Conservation (phyloP, 371 early-diverging fungal genomes). For the Lichtheimia hyalospora region DNA sequence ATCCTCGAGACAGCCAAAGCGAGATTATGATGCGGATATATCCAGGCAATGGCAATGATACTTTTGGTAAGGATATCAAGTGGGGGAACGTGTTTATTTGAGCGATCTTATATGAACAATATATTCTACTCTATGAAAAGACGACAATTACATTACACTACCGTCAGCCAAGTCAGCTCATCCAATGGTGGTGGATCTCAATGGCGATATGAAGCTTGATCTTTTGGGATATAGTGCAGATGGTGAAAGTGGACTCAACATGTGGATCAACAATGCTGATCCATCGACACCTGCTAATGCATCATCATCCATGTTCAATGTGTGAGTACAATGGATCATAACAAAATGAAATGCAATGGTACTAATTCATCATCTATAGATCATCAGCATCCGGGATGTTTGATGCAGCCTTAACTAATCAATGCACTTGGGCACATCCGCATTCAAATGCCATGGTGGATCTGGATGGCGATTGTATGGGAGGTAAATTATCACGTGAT, state of each 20-base stretch:
- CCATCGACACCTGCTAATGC: slow-evolving; percentile 12
- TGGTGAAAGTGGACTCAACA: slow-evolving; percentile 36
- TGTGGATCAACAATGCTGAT: slow-evolving; percentile 57
- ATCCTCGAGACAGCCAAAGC: slow-evolving; percentile 8
- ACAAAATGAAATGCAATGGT: too few species aligned
- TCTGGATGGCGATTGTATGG: slow-evolving; percentile 88
- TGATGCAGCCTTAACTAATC: slow-evolving; percentile 20
- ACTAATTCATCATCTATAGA: slow-evolving; percentile 12
- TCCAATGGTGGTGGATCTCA: slow-evolving; percentile 81
- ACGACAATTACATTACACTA: slow-evolving; percentile 40
- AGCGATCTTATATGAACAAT: not conserved
- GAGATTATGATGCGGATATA: slow-evolving; percentile 71
- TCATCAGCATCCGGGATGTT: slow-evolving; percentile 27
- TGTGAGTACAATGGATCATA: slow-evolving; percentile 21
- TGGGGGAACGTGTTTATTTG: not conserved
- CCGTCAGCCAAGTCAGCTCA: slow-evolving; percentile 60
- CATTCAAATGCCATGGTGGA: slow-evolving; percentile 93
- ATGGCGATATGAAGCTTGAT: slow-evolving; percentile 78
- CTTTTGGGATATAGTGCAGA: slow-evolving; percentile 71
- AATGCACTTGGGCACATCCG: slow-evolving; percentile 71
- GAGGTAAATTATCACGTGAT: slow-evolving; percentile 45
- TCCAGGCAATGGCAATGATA: slow-evolving; percentile 66
- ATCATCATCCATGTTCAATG: slow-evolving; percentile 24
- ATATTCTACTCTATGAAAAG: slow-evolving; percentile 17
- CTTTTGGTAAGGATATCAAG: slow-evolving; percentile 51